phyloP scores from a whole-genome alignment of 2,329 filamentous ascomycete genomes.

The Chaetomiaceae sp. region DNA sequence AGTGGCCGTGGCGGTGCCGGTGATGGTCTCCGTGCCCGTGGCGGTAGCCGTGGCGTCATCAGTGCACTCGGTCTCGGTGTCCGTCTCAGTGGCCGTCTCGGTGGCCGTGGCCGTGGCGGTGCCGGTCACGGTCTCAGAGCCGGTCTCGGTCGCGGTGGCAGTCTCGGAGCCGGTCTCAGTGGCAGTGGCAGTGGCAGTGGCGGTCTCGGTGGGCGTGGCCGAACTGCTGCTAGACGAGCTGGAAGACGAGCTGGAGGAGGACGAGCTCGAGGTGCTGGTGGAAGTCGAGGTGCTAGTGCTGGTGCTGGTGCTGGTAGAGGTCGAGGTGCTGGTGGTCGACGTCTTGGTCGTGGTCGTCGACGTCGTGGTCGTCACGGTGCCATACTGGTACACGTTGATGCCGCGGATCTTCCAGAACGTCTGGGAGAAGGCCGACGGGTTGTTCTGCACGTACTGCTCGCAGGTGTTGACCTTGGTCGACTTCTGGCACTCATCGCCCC shows the following conservation, averaged over 20 bases:
- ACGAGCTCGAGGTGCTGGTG: not conserved
- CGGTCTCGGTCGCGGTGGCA: not conserved
- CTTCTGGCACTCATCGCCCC: constrained; percentile 27
- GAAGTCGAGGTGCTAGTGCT: constrained; percentile 3
- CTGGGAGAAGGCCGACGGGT: constrained; percentile 35
- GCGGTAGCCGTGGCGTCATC: too few species aligned
- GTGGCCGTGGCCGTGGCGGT: constrained; percentile 2
- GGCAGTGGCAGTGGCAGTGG: not conserved
- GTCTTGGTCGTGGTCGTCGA: constrained; percentile 8
- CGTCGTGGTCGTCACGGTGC: constrained; percentile 18
- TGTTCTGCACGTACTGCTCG: constrained; percentile 34
- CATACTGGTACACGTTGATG: constrained; percentile 32
- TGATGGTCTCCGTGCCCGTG: not conserved
- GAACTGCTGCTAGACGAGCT: not conserved
- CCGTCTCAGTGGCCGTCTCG: not conserved
- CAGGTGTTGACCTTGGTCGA: constrained; percentile 29
- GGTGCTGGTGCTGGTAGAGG: constrained; percentile 1
- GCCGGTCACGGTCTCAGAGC: not conserved
- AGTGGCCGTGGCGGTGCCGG: constrained; percentile 1
- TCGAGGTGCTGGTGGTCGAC: constrained; percentile 9
- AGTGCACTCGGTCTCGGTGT: not conserved
- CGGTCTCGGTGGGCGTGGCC: not conserved
- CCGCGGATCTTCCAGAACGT: constrained; percentile 42
- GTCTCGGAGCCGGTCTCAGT: not conserved
- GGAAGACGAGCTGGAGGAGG: not conserved